Conservation (phyloP, 192 early-diverging fungal species). For the Umbelopsis sp. region DNA sequence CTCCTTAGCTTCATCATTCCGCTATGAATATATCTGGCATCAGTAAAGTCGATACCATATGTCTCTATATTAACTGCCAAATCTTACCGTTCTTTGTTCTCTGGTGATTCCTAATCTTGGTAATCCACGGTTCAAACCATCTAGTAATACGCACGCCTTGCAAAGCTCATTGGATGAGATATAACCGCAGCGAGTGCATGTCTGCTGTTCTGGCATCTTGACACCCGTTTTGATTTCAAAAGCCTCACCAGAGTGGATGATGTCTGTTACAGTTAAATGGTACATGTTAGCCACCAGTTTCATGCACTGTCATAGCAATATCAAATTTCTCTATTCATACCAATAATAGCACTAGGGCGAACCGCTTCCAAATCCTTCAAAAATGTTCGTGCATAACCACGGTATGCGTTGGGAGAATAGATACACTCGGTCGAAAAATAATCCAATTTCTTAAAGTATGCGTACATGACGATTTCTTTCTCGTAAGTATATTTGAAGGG, state of each 20-base stretch:
- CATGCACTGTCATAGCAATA: background rate
- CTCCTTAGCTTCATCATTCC: background rate
- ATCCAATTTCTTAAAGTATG: conserved; percentile 94
- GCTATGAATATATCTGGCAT: background rate
- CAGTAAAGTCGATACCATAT: background rate
- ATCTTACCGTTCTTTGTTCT: conserved; percentile 42
- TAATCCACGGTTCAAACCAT: conserved; percentile 88
- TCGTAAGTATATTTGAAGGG: conserved; percentile 99
- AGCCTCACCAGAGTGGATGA: conserved; percentile 93
- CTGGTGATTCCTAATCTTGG: conserved; percentile 71
- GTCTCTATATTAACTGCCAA: background rate
- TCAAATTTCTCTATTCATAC: conserved; percentile 33
- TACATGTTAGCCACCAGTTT: background rate
- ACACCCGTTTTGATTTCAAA: conserved; percentile 69
- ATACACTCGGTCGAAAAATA: conserved; percentile 99
- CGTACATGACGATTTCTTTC: conserved; percentile 99
- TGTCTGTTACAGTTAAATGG: conserved; percentile 55
- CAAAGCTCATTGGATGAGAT: conserved; percentile 91
- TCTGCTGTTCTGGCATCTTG: conserved; percentile 61
- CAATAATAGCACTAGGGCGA: conserved; percentile 85
- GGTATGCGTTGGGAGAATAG: conserved; percentile 96
- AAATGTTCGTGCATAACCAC: conserved; percentile 92
- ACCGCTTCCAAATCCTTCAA: conserved; percentile 94
- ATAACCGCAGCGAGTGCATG: conserved; percentile 91
- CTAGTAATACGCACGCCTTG: conserved; percentile 93